These are phyloP conservation scores for Prunus mongolica DNA, from an alignment of 306 rosid species.

Conservation along the genomic window DNA sequence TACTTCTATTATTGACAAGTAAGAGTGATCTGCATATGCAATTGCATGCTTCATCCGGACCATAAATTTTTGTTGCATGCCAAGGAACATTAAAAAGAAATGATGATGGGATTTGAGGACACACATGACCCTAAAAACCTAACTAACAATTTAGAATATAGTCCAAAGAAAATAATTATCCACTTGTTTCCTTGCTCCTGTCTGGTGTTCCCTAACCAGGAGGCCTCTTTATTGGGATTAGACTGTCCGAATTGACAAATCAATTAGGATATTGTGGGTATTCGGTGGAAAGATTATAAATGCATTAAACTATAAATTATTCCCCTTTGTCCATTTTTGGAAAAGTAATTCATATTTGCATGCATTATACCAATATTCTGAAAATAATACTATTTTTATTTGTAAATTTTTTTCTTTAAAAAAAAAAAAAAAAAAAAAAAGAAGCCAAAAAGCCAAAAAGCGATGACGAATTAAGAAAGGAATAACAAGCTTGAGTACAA, in stretches of 20 bases:
- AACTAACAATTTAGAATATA: conserved; percentile 3
- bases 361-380: too few species aligned
- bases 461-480: background rate
- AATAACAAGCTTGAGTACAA: background rate
- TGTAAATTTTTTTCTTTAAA: background rate
- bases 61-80: conserved; percentile 32
- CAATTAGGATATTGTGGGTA: conserved; percentile 13
- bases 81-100: conserved; percentile 34
- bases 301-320: background rate
- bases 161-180: background rate
- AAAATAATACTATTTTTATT: too few species aligned
- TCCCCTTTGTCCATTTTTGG: background rate
- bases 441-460: background rate
- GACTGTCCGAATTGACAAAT: conserved; percentile 44
- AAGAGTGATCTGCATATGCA: too few species aligned
- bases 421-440: too few species aligned
- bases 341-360: too few species aligned
- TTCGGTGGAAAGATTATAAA: background rate
- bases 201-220: conserved; percentile 61
- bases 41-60: background rate
- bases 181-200: conserved; percentile 22
- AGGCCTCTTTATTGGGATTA: conserved; percentile 36
- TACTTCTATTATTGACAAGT: too few species aligned
- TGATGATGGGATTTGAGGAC: conserved; percentile 43
- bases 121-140: conserved; percentile 22